Conservation (phyloP, 495 filamentous ascomycete genomes). For the Daldinia decipiens region DNA sequence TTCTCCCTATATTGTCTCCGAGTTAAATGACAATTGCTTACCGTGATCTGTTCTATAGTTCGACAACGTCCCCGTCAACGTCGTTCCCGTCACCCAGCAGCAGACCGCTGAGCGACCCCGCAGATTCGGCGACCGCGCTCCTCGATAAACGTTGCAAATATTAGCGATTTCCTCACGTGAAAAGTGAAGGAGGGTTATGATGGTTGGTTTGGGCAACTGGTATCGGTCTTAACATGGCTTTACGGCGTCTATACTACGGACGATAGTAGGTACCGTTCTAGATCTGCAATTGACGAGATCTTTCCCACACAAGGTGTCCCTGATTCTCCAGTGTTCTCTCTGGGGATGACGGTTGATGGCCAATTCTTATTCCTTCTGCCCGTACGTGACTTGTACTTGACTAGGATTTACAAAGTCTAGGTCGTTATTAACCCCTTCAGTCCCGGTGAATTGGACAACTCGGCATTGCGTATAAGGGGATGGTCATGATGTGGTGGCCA, state of each 20-base stretch:
- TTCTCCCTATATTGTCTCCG: neutral
- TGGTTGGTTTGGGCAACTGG: constrained; percentile 53
- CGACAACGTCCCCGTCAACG: constrained; percentile 95
- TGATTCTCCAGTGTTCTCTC: constrained; percentile 67
- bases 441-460: neutral
- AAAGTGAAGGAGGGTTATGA: constrained; percentile 29
- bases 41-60: constrained; percentile 67
- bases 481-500: neutral
- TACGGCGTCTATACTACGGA: constrained; percentile 60
- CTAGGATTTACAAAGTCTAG: constrained; percentile 13
- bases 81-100: constrained; percentile 87
- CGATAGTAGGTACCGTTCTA: constrained; percentile 58
- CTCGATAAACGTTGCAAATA: constrained; percentile 52
- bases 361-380: constrained; percentile 61
- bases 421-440: neutral
- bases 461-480: neutral
- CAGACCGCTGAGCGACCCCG: constrained; percentile 80
- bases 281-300: constrained; percentile 67
- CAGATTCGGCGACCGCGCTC: constrained; percentile 58
- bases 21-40: constrained; percentile 38
- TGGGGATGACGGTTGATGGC: constrained; percentile 91
- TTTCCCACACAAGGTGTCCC: constrained; percentile 84
- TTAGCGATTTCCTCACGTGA: constrained; percentile 28
- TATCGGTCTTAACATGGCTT: constrained; percentile 54
- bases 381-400: constrained; percentile 32